phyloP scores from a whole-genome alignment of 1,139 yeast species.

The Pichia sp. region DNA sequence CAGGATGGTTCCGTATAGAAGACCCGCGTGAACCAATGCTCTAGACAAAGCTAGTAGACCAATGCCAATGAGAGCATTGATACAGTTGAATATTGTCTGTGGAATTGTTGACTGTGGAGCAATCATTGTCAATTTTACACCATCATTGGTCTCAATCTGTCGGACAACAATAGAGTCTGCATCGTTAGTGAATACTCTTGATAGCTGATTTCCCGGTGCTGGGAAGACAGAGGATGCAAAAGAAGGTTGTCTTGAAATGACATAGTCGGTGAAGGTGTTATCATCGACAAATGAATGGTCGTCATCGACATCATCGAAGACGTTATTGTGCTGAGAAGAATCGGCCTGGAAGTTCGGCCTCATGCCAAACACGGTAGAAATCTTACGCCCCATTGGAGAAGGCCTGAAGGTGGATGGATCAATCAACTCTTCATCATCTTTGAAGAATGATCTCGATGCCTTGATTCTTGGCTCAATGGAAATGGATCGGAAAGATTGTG shows the following conservation, averaged over 20 bases:
- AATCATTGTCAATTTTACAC: constrained; percentile 65
- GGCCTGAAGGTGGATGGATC: constrained; percentile 72
- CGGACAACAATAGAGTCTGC: constrained; percentile 29
- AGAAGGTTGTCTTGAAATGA: constrained; percentile 16
- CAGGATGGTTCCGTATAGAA: constrained; percentile 58
- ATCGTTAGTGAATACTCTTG: constrained; percentile 20
- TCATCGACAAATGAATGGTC: constrained; percentile 29
- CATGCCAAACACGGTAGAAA: constrained; percentile 42
- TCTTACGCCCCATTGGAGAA: constrained; percentile 52
- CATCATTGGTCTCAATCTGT: constrained; percentile 65
- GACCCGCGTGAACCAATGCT: constrained; percentile 75
- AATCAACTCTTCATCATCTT: constrained; percentile 51
- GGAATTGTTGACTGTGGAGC: constrained; percentile 89
- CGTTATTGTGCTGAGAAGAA: constrained; percentile 9
- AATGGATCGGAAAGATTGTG: constrained; percentile 59
- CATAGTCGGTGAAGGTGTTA: constrained; percentile 22
- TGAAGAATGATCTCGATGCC: constrained; percentile 44
- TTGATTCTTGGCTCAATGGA: constrained; percentile 41
- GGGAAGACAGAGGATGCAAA: constrained; percentile 14
- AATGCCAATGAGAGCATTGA: constrained; percentile 80
- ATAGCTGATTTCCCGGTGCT: constrained; percentile 15
- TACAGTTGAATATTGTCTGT: constrained; percentile 83
- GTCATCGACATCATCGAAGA: constrained; percentile 30
- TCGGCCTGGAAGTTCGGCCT: constrained; percentile 25
- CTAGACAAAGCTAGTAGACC: constrained; percentile 80